A percentile compares a stretch with the other conserved stretches of the same genome.
Evolutionary conservation across 371 early-diverging fungal genomes (phyloP).

Genomic region (Blakeslea trispora): DNA sequence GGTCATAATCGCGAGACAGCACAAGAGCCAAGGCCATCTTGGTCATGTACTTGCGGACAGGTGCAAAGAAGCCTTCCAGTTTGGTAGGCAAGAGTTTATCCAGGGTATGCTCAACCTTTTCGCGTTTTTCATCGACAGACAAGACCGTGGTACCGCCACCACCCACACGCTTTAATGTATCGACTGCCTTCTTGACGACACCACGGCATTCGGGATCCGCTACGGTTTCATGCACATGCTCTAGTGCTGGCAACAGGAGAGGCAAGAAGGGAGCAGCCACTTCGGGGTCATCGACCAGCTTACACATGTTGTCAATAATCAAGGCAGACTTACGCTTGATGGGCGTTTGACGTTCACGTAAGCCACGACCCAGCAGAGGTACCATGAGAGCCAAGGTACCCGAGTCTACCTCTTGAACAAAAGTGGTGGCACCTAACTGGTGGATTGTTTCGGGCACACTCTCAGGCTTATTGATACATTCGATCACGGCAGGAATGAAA

Average conservation of each 20-base stretch:
- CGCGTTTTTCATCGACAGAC: slow-evolving; percentile 48
- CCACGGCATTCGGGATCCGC: slow-evolving; percentile 80
- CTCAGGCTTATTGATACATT: slow-evolving; percentile 65
- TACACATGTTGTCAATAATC: slow-evolving; percentile 87
- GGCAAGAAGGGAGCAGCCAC: slow-evolving; percentile 84
- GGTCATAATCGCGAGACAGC: slow-evolving; percentile 37
- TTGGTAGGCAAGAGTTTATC: slow-evolving; percentile 44
- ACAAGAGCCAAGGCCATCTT: slow-evolving; percentile 39
- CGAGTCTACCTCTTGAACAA: slow-evolving; percentile 77
- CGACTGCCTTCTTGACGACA: slow-evolving; percentile 54
- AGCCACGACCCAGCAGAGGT: slow-evolving; percentile 77
- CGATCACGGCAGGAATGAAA: slow-evolving; percentile 64
- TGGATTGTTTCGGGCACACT: slow-evolving; percentile 67
- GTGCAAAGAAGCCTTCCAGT: slow-evolving; percentile 42
- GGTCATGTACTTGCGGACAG: slow-evolving; percentile 38
- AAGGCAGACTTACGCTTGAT: slow-evolving; percentile 81
- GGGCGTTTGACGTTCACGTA: slow-evolving; percentile 61
- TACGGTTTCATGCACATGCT: slow-evolving; percentile 72
- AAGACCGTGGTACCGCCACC: slow-evolving; percentile 28
- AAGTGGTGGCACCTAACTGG: slow-evolving; percentile 68
- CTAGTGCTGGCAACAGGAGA: slow-evolving; percentile 73
- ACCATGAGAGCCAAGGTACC: slow-evolving; percentile 82
- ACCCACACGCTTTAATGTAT: slow-evolving; percentile 40
- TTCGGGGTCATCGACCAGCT: slow-evolving; percentile 77
- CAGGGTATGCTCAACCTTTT: slow-evolving; percentile 42